Conservation (phyloP, 805 yeast species). For the Ascoidea rubescens region DNA sequence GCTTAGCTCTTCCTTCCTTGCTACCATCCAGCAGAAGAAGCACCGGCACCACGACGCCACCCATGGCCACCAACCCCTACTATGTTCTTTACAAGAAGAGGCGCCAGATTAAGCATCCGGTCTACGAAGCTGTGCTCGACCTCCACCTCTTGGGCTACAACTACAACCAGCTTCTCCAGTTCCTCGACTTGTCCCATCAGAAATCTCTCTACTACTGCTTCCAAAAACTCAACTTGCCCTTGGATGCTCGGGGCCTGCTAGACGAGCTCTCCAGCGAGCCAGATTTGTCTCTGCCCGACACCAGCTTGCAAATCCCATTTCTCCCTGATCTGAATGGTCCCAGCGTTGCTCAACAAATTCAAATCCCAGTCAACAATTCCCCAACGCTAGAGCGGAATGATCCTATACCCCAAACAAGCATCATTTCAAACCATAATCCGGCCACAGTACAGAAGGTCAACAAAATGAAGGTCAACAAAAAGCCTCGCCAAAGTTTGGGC, state of each 20-base stretch:
- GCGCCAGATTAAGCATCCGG: neutral
- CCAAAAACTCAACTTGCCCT: neutral
- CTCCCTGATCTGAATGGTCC: no score
- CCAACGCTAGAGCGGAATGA: neutral
- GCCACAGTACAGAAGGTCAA: neutral
- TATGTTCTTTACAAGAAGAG: neutral
- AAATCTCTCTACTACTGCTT: slow-evolving; percentile 1
- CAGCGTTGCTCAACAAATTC: no score
- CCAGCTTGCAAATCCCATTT: no score
- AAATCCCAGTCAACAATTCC: neutral
- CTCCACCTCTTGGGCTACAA: slow-evolving; percentile 2
- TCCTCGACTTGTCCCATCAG: neutral
- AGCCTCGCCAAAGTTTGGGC: neutral
- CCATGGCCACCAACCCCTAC: neutral
- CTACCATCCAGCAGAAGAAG: neutral
- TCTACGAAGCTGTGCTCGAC: slow-evolving; percentile 4
- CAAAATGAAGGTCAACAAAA: no score
- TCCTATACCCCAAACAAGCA: neutral
- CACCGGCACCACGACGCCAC: neutral
- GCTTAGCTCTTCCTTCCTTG: neutral
- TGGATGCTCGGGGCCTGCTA: neutral
- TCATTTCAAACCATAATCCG: neutral
- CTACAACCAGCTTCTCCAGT: neutral
- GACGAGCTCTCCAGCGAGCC: no score
- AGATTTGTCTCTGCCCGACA: no score